These are phyloP conservation scores for Fusarium verticillioides DNA, from an alignment of 2,329 filamentous ascomycete genomes.

Conservation along the genomic window DNA sequence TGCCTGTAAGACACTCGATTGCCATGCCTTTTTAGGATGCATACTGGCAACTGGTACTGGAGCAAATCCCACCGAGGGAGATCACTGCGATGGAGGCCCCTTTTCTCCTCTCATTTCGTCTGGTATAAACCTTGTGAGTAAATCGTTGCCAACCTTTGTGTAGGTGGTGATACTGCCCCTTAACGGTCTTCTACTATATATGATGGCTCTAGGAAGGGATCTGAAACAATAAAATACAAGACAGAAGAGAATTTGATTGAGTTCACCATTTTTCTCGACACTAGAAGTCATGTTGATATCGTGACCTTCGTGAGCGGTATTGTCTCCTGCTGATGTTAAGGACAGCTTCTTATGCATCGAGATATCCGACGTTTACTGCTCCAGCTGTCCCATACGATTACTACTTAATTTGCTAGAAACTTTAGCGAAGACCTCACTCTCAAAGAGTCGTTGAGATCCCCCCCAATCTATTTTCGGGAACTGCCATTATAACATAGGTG, in stretches of 20 bases:
- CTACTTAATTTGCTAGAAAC: neutral
- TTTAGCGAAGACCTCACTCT: neutral
- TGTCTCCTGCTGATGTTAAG: neutral
- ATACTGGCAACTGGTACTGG: too few relatives aligned
- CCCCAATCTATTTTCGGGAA: neutral
- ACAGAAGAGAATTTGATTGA: neutral
- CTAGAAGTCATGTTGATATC: neutral
- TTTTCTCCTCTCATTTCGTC: neutral
- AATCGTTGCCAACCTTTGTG: neutral
- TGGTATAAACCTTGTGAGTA: neutral
- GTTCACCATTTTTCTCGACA: neutral
- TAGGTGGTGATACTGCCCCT: neutral
- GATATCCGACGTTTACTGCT: neutral
- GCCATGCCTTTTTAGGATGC: neutral
- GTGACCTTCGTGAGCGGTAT: neutral
- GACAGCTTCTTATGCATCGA: neutral
- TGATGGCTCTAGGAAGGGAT: neutral
- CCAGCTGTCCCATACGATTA: neutral
- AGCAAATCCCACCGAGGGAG: neutral
- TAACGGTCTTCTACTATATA: neutral
- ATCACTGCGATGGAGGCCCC: too few relatives aligned
- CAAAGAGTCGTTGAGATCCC: rapidly evolving
- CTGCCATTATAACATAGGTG: too few relatives aligned
- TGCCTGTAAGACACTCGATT: neutral
- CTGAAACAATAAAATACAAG: neutral